phyloP scores from a whole-genome alignment of 2,329 filamentous ascomycete genomes.

The Cercospora sojina region DNA sequence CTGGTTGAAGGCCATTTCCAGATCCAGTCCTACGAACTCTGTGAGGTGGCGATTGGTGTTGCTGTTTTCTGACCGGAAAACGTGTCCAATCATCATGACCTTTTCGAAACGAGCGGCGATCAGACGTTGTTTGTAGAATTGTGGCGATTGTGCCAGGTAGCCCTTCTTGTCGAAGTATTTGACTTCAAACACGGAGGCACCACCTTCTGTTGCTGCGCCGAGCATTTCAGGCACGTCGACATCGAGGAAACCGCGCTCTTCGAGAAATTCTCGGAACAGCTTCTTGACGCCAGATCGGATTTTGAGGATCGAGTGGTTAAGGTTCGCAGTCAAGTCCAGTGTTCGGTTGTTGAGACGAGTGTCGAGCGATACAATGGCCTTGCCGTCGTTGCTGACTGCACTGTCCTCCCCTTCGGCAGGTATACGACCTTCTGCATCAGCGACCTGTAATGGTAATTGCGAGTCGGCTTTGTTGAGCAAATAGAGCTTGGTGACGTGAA shows the following conservation, averaged over 20 bases:
- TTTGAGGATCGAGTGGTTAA: conserved; percentile 83
- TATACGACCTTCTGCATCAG: conserved; percentile 53
- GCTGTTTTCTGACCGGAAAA: conserved; percentile 83
- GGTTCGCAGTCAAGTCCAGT: conserved; percentile 86
- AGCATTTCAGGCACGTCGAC: conserved; percentile 90
- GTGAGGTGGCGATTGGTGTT: conserved; percentile 85
- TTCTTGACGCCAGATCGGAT: conserved; percentile 65
- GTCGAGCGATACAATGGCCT: conserved; percentile 74
- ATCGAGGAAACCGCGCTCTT: conserved; percentile 70
- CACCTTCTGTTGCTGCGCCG: conserved; percentile 87
- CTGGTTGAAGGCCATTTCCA: conserved; percentile 85
- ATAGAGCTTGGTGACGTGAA: conserved; percentile 85
- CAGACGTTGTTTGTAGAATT: conserved; percentile 86
- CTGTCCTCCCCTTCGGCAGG: conserved; percentile 50
- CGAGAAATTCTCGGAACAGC: conserved; percentile 77
- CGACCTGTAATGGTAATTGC: conserved; percentile 60
- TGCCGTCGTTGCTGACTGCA: conserved; percentile 48
- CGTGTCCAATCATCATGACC: conserved; percentile 75
- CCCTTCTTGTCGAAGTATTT: conserved; percentile 86
- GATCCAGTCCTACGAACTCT: conserved; percentile 84
- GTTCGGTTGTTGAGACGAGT: conserved; percentile 88
- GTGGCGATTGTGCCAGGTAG: conserved; percentile 75
- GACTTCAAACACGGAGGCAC: conserved; percentile 85
- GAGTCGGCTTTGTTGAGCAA: conserved; percentile 65
- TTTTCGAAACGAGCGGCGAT: conserved; percentile 76